Base-by-base conservation (phyloP, 2,329 filamentous ascomycete genomes). In the Neofusicoccum laricinum region DNA sequence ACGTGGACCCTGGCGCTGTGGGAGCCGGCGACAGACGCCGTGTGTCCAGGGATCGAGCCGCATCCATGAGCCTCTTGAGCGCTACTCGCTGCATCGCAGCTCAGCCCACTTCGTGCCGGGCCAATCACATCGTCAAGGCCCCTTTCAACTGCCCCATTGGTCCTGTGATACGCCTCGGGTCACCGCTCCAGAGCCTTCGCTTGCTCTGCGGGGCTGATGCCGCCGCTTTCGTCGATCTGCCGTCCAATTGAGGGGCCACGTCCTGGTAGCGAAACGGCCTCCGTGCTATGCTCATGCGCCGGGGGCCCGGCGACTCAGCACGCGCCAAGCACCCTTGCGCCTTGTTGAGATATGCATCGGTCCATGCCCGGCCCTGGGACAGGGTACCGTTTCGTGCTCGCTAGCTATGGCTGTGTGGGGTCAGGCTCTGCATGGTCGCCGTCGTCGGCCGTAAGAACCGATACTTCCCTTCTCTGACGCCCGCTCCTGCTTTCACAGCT, bases 211-310 rank as follows among this genome's bases (percentile, higher is more conserved):
- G 55, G 17, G 55, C 55, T n/a, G 30, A 12, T 12, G 25, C 38
- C 53, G 25, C 38, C 14, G 53, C 40, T 45, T 59, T 46, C 55
- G 55, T 59, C 55, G 55, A 59, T 59, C 55, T 59, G 55, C 55
- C 55, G 55, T 59, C 55, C 55, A 59, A 59, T 59, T 46, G 55
- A 46, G 40, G 41, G 8, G 15, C 38, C 46, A 45, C 55, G 40
- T 46, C 3, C 15, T 15, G 40, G 40, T 34, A 19, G 15, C 55
- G 55, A 59, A 36, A 34, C 40, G 11, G 55, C 36, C 19, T 36
- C 17, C 19, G 51, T n/a, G 19, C 30, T 49, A 10, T 49, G 19
- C 46, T 49, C 46, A 49, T 32, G 46, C 46, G 17, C 43, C 17
- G 46, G 25, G 45, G 25, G 21, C 11, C 17, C 32, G 6, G 14